Evolutionary conservation across 2,329 filamentous ascomycete species (phyloP), one percentile per base, ranked within the genome.

Genomic region (Cryphonectria nitschkei): DNA sequence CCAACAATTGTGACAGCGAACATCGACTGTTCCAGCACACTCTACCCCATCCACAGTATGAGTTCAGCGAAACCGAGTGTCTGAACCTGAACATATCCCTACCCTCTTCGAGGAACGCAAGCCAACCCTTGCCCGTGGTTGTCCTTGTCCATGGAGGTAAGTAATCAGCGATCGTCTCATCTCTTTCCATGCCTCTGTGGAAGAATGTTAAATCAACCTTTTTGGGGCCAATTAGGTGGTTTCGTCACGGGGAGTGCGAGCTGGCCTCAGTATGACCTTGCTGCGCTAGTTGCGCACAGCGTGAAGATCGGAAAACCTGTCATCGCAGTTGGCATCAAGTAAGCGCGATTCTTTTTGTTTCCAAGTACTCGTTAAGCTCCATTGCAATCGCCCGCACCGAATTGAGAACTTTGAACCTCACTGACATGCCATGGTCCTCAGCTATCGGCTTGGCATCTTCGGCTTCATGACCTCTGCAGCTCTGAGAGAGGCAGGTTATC

Each of bases 51-150:
- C 75, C 75, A 19, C 75, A 78, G 19, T 80, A 81, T 60, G 78
- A 80, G 1, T 79, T 82, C 67, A 87, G 83, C 14, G 85, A 86
- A 32, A 73, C 81, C 3, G 82, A 87, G 65, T 83, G 86, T 43
- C 77, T 89, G 34, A 87, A 85, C 65, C 76, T 88, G 26, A 87
- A 87, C 71, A 83, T 88, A 64, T 83, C 84, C 0, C 79, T 84
- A 0, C 86, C 86, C 8, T 73, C 70, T 16, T 60, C 52, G n/a
- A 69, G 76, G 1, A 61, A 41, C 11, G 26, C 58, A 22, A 56
- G 61, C 34, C 7, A 65, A 62, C 81, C 80, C 7, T 77, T 87
- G 2, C 86, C 86, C 0, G 85, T 88, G 0, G 79, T 87, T 54
- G 80, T 86, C 1, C 87, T 86, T 73, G 81, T 88, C 5, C 85